Evolutionary conservation across 768 basidiomycete species (phyloP), one percentile per base, ranked within the genome.

Genomic region (Panellus pusillus): DNA sequence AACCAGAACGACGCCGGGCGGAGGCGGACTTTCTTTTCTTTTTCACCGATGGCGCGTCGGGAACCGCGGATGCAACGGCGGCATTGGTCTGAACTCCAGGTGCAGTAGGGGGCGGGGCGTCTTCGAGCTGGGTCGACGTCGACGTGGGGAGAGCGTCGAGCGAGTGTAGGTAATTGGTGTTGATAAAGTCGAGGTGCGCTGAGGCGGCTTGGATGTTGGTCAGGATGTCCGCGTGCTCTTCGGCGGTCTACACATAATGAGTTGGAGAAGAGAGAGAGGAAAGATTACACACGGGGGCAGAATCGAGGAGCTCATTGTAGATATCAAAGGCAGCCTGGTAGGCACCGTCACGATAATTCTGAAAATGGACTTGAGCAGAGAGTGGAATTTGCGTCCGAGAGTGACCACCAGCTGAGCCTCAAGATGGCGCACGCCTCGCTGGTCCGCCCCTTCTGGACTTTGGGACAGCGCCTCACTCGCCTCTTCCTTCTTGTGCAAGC

Each of bases 211-310:
- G 76, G 52, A 95, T 82, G 70, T 97, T 96, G 56, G 84, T 92
- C 36, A 87, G 75, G 65, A 95, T 84, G 66, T 95, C 93, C 5
- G 89, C 81, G 65, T 93, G 83, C 72, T 96, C 93, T 63, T 95
- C 89, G 24, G 91, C 87, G 62, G 85, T 74, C 93, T 93, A 66
- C n/a, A 31, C 6, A 1, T 24, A 3, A 19, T 18, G 13, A 24
- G n/a, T 14, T 8, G 5, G 40, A 50, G 50, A n/a, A n/a, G 37
- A 9, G 35, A 44, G 29, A 57, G 11, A 42, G 27, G 31, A 20
- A 31, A 32, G 32, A 57, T 48, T 35, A 77, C 88, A 63, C 66
- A 93, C 93, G 40, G 84, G 81, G 56, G 86, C 84, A 7, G 82
- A 84, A 59, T 91, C 88, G 3, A 95, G 76, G 2, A 97, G 78